These are phyloP conservation scores for Heliamphora exappendiculata DNA, from an alignment of 148 eudicot genomes.

Conservation along the genomic window DNA sequence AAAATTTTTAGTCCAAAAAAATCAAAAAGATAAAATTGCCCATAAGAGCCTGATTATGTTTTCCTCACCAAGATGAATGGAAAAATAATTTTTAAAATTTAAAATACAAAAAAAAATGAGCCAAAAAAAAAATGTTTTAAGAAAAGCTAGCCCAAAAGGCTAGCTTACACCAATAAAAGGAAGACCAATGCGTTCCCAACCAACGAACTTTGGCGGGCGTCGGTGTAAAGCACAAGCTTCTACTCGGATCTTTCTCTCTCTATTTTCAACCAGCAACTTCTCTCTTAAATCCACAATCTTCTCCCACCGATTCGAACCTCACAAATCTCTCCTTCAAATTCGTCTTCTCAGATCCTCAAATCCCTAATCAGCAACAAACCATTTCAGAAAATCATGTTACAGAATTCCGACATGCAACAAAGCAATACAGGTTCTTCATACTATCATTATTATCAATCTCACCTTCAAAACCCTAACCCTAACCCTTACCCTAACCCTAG, in stretches of 20 bases:
- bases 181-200: neutral
- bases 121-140: neutral
- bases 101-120: neutral
- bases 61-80: too few species aligned
- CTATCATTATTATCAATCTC: constrained; percentile 37
- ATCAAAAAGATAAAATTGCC: too few species aligned
- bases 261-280: neutral
- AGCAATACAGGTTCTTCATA: constrained; percentile 26
- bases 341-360: neutral
- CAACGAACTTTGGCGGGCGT: constrained; percentile 26
- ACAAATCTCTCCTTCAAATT: too few species aligned
- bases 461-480: constrained; percentile 40
- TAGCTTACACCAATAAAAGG: too few species aligned
- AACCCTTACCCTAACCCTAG: constrained; percentile 28
- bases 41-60: too few species aligned
- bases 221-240: neutral
- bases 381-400: neutral
- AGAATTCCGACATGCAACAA: constrained; percentile 23
- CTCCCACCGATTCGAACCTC: neutral
- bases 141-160: too few species aligned
- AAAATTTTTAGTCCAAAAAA: too few species aligned
- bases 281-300: constrained; percentile 2
- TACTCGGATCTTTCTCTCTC: neutral
- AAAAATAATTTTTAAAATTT: too few species aligned
- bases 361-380: neutral